phyloP scores from a whole-genome alignment of 1,284 basidiomycete species.

The Termitomyces sp. region DNA sequence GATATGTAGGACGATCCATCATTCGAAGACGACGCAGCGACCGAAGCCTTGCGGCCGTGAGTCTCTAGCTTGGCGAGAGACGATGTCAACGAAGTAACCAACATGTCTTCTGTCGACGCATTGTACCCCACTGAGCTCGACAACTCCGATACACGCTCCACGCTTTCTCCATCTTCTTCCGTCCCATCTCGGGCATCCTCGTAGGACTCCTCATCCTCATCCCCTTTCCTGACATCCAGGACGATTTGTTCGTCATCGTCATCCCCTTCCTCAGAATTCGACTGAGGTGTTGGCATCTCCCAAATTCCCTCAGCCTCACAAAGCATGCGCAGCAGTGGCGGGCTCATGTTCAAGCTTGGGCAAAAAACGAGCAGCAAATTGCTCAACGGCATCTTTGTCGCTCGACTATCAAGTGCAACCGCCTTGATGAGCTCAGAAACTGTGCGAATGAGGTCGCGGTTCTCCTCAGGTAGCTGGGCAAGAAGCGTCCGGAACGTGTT shows the following conservation, averaged over 20 bases:
- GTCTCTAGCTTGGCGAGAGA: conserved; percentile 6
- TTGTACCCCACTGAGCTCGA: conserved; percentile 29
- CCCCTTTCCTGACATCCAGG: conserved; percentile 23
- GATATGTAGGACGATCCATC: conserved; percentile 32
- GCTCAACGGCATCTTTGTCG: conserved; percentile 82
- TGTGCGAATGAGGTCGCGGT: conserved; percentile 67
- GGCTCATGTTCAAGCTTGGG: conserved; percentile 75
- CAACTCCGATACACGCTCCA: conserved; percentile 23
- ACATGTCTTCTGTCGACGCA: conserved; percentile 27
- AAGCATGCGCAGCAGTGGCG: conserved; percentile 65
- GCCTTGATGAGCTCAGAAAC: conserved; percentile 68
- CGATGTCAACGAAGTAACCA: conserved; percentile 24
- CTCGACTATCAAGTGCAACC: conserved; percentile 55
- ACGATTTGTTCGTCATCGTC: conserved; percentile 40
- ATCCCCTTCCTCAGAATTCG: conserved; percentile 24
- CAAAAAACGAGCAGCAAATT: conserved; percentile 78
- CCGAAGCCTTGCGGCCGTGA: conserved; percentile 19
- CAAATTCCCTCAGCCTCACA: conserved; percentile 70
- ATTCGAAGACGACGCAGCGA: conserved; percentile 27
- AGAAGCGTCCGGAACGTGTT: conserved; percentile 55
- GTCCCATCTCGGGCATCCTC: conserved; percentile 18
- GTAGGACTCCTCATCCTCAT: conserved; percentile 10
- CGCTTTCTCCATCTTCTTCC: conserved; percentile 19
- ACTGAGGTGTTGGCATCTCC: conserved; percentile 25
- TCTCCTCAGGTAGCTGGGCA: conserved; percentile 63